Evolutionary conservation across 768 basidiomycete genomes (phyloP).

Genomic region (Terana coerulea): DNA sequence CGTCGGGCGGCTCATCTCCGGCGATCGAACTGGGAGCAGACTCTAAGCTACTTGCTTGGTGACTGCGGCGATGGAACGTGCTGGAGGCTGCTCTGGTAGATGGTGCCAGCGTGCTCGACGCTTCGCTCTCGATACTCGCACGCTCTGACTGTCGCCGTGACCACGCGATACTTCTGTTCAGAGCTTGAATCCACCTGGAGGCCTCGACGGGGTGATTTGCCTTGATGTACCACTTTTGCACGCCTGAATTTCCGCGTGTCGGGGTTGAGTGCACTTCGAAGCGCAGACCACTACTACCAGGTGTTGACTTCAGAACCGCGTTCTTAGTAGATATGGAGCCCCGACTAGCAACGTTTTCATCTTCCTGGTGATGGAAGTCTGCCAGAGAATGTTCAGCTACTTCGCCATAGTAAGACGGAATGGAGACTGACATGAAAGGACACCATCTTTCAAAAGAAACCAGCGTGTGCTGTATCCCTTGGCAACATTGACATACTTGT

Average conservation of each 20-base stretch:
- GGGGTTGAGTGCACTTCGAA: conserved; percentile 79
- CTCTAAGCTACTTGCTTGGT: conserved; percentile 8
- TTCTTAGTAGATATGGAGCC: conserved; percentile 88
- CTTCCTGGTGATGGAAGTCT: conserved; percentile 87
- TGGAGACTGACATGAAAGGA: conserved; percentile 66
- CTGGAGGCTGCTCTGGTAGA: conserved; percentile 9
- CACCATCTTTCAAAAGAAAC: conserved; percentile 87
- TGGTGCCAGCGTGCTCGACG: conserved; percentile 20
- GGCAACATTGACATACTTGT: conserved; percentile 92
- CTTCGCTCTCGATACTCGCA: conserved; percentile 47
- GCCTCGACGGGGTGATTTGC: conserved; percentile 89
- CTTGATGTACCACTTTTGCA: conserved; percentile 79
- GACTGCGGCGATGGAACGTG: conserved; percentile 7
- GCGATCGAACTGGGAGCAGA: conserved; percentile 23
- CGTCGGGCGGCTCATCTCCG: conserved; percentile 19
- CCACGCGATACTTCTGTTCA: conserved; percentile 72
- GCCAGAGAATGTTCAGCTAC: conserved; percentile 7
- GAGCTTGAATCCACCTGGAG: conserved; percentile 78
- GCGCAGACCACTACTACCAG: conserved; percentile 55
- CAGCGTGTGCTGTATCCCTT: conserved; percentile 86
- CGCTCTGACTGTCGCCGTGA: conserved; percentile 43
- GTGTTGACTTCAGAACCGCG: conserved; percentile 56
- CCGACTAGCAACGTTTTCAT: conserved; percentile 79
- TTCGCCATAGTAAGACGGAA: background rate
- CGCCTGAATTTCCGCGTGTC: conserved; percentile 40